These are phyloP conservation scores for Aspergillus nomiae DNA, from an alignment of 2,329 filamentous ascomycete genomes.

Conservation along the genomic window DNA sequence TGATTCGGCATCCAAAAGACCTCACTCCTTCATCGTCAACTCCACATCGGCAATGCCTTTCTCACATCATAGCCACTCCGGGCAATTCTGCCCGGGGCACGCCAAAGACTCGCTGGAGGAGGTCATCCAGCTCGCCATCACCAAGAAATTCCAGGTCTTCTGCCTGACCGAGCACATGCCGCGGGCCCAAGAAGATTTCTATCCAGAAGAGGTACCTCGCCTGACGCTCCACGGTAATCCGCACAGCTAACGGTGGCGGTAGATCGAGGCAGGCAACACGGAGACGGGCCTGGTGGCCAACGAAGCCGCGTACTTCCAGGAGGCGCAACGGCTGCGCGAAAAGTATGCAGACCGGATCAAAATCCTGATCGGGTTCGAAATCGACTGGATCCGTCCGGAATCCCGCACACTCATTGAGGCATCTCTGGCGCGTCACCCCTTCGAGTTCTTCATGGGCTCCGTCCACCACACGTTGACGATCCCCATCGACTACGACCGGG, in stretches of 20 bases:
- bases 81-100: conserved; percentile 92
- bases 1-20: too few relatives aligned
- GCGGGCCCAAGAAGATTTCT: conserved; percentile 75
- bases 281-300: conserved; percentile 47
- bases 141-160: conserved; percentile 76
- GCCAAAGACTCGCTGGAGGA: conserved; percentile 83
- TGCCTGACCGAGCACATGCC: conserved; percentile 96
- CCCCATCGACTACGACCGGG: conserved; percentile 83
- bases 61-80: conserved; percentile 97
- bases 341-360: conserved; percentile 72
- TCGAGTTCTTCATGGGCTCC: conserved; percentile 92
- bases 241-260: background rate
- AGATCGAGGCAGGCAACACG: conserved; percentile 37
- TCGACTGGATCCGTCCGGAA: conserved; percentile 81
- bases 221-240: background rate
- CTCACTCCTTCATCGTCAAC: background rate
- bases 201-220: conserved; percentile 77
- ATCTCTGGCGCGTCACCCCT: conserved; percentile 61
- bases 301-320: conserved; percentile 66
- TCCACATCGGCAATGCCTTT: conserved; percentile 70
- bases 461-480: conserved; percentile 85
- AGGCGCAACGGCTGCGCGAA: conserved; percentile 71
- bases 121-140: conserved; percentile 76
- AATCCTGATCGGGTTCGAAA: conserved; percentile 87
- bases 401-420: conserved; percentile 62